phyloP scores from a whole-genome alignment of 1,139 yeast genomes.

The Suhomyces bribrorum region DNA sequence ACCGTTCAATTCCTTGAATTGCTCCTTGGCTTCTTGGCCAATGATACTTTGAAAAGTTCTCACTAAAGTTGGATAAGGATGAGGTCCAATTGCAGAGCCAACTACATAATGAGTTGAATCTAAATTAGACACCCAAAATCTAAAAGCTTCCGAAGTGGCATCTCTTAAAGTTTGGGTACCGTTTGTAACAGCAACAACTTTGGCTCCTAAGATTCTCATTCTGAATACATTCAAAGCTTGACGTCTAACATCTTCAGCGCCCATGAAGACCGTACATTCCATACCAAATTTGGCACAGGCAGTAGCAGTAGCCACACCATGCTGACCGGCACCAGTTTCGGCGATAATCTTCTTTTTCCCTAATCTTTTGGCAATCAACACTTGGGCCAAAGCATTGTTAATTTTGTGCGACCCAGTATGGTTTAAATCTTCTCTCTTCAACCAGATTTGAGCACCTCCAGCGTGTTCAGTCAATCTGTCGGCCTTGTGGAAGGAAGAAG shows the following conservation, averaged over 20 bases:
- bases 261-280: constrained; percentile 97
- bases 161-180: constrained; percentile 97
- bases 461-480: constrained; percentile 85
- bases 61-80: constrained; percentile 96
- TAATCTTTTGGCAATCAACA: constrained; percentile 83
- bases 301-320: constrained; percentile 99
- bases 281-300: constrained; percentile 98
- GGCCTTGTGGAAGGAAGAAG: constrained; percentile 88
- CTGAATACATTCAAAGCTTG: constrained; percentile 97
- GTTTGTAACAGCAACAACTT: constrained; percentile 87
- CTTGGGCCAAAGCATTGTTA: constrained; percentile 95
- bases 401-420: constrained; percentile 98
- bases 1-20: constrained; percentile 72
- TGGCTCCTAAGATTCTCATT: constrained; percentile 95
- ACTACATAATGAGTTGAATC: constrained; percentile 89
- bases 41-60: constrained; percentile 98
- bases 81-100: constrained; percentile 99
- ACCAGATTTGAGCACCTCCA: constrained; percentile 98
- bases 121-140: constrained; percentile 91
- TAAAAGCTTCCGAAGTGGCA: constrained; percentile 95
- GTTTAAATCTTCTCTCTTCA: constrained; percentile 95
- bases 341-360: constrained; percentile 93
- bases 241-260: constrained; percentile 98
- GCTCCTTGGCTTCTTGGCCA: constrained; percentile 92
- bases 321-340: constrained; percentile 99